Conservation (phyloP, 371 early-diverging fungal genomes). For the Lichtheimia corymbifera region DNA sequence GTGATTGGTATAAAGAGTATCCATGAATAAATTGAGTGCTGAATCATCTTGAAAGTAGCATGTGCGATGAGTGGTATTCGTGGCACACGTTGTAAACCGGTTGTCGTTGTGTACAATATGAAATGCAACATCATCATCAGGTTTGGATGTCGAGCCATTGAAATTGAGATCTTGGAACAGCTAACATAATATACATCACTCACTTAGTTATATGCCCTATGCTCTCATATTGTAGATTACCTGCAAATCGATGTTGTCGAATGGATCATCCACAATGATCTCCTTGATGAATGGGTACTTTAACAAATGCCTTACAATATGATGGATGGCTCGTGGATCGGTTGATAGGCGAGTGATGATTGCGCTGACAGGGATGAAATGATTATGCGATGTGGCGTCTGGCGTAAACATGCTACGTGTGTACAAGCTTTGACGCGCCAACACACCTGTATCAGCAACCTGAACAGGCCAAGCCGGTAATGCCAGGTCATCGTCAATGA, state of each 20-base stretch:
- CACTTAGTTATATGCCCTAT: neutral
- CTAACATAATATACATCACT: neutral
- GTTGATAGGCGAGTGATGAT: conserved; percentile 54
- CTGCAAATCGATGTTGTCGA: neutral
- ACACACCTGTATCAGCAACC: neutral
- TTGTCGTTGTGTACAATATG: conserved; percentile 32
- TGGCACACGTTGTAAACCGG: conserved; percentile 41
- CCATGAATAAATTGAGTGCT: conserved; percentile 63
- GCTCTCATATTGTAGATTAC: neutral
- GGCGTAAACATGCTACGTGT: conserved; percentile 38
- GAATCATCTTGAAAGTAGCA: conserved; percentile 70
- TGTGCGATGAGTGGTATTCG: conserved; percentile 40
- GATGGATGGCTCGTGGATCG: conserved; percentile 37
- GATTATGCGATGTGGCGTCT: conserved; percentile 33
- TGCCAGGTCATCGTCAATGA: neutral
- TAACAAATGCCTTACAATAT: conserved; percentile 44
- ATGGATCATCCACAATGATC: conserved; percentile 20
- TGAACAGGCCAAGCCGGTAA: neutral
- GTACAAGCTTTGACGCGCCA: conserved; percentile 29
- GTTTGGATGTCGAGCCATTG: conserved; percentile 36
- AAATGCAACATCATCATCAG: conserved; percentile 43
- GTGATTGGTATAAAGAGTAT: conserved; percentile 62
- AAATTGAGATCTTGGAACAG: conserved; percentile 26
- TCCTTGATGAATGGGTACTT: conserved; percentile 62
- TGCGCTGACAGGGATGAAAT: conserved; percentile 55